Percentiles rank a stretch among this genome's conserved stretches.
Evolutionary conservation across 1,284 basidiomycete species (phyloP).

Genomic region (Entoloma clypeatum): DNA sequence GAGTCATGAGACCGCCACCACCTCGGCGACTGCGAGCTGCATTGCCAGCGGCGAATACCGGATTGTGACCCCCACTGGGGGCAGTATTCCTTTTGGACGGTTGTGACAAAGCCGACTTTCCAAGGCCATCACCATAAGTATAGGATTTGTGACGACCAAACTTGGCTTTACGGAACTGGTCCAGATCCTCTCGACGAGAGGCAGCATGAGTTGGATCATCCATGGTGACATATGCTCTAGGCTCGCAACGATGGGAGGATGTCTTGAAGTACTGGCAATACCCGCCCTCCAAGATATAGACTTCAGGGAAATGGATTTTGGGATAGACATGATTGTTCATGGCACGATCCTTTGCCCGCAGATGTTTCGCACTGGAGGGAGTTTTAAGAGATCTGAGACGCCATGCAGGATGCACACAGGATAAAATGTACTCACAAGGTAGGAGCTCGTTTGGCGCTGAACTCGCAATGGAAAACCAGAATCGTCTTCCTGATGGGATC

Average conservation of each 20-base stretch:
- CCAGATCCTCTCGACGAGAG: conserved; percentile 81
- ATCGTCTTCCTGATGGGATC: conserved; percentile 74
- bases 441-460: conserved; percentile 91
- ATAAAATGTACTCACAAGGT: conserved; percentile 69
- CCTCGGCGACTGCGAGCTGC: conserved; percentile 58
- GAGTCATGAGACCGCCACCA: conserved; percentile 45
- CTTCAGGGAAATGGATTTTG: conserved; percentile 92
- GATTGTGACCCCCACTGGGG: conserved; percentile 44
- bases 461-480: conserved; percentile 98
- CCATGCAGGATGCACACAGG: conserved; percentile 3
- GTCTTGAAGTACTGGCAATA: conserved; percentile 85
- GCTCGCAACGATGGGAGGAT: conserved; percentile 71
- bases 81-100: conserved; percentile 60
- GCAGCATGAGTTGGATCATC: conserved; percentile 84
- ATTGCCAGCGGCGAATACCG: conserved; percentile 64
- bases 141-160: conserved; percentile 87
- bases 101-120: conserved; percentile 36
- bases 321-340: conserved; percentile 89
- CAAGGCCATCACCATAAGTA: conserved; percentile 70
- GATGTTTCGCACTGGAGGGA: conserved; percentile 74
- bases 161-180: conserved; percentile 86
- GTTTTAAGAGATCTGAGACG: conserved; percentile 13
- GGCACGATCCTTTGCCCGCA: conserved; percentile 87
- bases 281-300: conserved; percentile 96
- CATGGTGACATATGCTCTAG: conserved; percentile 87